phyloP scores from a whole-genome alignment of 2,329 filamentous ascomycete species.

The Phialophora chinensis region DNA sequence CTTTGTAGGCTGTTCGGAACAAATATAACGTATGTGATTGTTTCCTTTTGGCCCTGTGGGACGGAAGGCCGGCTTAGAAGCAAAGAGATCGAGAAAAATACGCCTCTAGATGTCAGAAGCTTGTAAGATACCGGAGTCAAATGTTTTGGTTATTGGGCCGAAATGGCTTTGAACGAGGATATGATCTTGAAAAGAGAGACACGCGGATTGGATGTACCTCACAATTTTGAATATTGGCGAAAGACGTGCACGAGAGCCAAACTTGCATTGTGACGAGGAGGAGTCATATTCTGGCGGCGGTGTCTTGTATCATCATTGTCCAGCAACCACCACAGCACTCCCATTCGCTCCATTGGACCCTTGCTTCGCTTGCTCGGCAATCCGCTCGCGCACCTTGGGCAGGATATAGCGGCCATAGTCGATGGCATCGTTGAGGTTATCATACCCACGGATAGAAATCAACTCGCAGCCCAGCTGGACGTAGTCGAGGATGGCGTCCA shows the following conservation, averaged over 20 bases:
- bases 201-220: neutral
- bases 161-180: neutral
- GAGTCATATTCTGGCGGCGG: no score
- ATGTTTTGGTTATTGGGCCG: no score
- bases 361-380: constrained; percentile 41
- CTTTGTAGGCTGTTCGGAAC: no score
- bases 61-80: no score
- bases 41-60: no score
- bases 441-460: constrained; percentile 67
- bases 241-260: neutral
- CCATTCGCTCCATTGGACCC: neutral
- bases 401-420: constrained; percentile 65
- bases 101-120: no score
- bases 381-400: constrained; percentile 54
- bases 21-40: no score
- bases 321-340: neutral
- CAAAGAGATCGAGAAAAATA: no score
- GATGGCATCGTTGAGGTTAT: constrained; percentile 65
- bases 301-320: neutral
- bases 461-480: constrained; percentile 62
- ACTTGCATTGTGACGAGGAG: neutral
- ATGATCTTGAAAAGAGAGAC: neutral
- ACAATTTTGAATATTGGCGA: neutral
- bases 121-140: no score
- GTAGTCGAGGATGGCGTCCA: constrained; percentile 63